Percentiles rank a stretch among this genome's conserved stretches.
Conservation (phyloP, 441 rosid genomes). For the Adansonia madagascariensis region DNA sequence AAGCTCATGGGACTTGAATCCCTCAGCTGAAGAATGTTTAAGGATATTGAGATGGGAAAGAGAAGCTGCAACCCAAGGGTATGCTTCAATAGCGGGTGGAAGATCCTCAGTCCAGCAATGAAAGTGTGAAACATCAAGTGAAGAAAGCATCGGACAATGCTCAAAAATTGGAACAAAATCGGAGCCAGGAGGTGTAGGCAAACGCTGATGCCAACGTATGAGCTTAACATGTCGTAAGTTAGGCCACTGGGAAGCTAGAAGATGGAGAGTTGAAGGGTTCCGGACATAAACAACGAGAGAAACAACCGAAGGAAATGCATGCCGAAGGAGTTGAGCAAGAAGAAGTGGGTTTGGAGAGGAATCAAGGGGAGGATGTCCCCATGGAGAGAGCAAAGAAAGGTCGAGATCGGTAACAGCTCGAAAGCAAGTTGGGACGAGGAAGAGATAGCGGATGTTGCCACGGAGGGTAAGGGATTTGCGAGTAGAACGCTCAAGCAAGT, state of each 20-base stretch:
- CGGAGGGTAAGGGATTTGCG: conserved; percentile 81
- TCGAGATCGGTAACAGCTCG: conserved; percentile 68
- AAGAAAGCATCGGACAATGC: conserved; percentile 46
- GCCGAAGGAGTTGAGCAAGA: conserved; percentile 58
- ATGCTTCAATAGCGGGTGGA: conserved; percentile 61
- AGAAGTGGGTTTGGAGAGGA: conserved; percentile 42
- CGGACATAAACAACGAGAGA: conserved; percentile 65
- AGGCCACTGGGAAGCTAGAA: conserved; percentile 74
- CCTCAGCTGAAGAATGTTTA: conserved; percentile 64
- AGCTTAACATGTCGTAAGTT: conserved; percentile 53
- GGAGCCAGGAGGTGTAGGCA: conserved; percentile 45
- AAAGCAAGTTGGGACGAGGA: conserved; percentile 60
- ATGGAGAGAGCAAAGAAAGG: conserved; percentile 82
- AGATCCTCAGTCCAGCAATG: conserved; percentile 90
- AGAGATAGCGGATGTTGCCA: conserved; percentile 73
- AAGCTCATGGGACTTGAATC: conserved; percentile 74
- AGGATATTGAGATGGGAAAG: conserved; percentile 64
- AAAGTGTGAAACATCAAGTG: conserved; percentile 71
- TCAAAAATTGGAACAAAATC: conserved; percentile 63
- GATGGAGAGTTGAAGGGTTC: conserved; percentile 50
- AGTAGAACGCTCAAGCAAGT: conserved; percentile 65
- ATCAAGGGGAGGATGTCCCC: conserved; percentile 72
- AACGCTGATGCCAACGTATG: conserved; percentile 83
- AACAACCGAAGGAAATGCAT: conserved; percentile 59
- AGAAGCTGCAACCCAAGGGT: conserved; percentile 47